Conservation (phyloP, 495 filamentous ascomycete species). For the Podospora bellae-mahoneyi region DNA sequence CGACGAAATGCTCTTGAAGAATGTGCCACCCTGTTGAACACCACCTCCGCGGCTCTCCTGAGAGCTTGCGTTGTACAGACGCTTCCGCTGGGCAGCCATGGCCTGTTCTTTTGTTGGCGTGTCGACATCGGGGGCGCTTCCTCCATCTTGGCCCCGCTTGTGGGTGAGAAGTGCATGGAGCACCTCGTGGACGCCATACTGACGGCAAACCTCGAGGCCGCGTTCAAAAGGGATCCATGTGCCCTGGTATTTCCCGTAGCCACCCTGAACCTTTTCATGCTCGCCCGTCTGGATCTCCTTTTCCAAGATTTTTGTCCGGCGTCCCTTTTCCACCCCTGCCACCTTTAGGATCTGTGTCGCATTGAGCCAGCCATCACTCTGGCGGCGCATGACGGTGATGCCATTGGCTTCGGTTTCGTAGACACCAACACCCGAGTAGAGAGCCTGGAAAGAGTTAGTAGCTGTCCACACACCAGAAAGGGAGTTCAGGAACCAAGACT, state of each 20-base stretch:
- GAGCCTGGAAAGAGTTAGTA: slow-evolving; percentile 56
- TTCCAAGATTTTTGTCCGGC: slow-evolving; percentile 93
- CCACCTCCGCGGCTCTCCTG: slow-evolving; percentile 62
- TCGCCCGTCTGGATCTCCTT: slow-evolving; percentile 94
- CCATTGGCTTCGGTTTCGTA: slow-evolving; percentile 97
- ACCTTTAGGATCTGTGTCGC: slow-evolving; percentile 96
- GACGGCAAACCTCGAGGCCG: slow-evolving; percentile 85
- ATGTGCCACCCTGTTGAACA: slow-evolving; percentile 65
- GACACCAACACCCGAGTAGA: slow-evolving; percentile 90
- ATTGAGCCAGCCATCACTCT: slow-evolving; percentile 89
- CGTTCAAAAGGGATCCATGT: slow-evolving; percentile 94
- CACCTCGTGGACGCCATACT: slow-evolving; percentile 89
- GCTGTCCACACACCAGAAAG: neutral
- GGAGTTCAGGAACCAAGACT: slow-evolving; percentile 15
- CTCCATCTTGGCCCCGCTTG: slow-evolving; percentile 79
- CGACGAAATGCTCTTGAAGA: slow-evolving; percentile 93
- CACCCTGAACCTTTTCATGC: slow-evolving; percentile 97
- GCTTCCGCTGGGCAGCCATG: slow-evolving; percentile 94
- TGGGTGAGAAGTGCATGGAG: slow-evolving; percentile 82
- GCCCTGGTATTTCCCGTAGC: slow-evolving; percentile 97
- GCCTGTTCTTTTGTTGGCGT: slow-evolving; percentile 99
- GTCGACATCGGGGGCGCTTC: slow-evolving; percentile 63
- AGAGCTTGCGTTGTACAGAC: slow-evolving; percentile 73
- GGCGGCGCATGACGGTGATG: slow-evolving; percentile 89
- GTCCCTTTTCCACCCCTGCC: slow-evolving; percentile 92